Conservation (phyloP, 352 stramenopile species). For the Phytophthora sp. region DNA sequence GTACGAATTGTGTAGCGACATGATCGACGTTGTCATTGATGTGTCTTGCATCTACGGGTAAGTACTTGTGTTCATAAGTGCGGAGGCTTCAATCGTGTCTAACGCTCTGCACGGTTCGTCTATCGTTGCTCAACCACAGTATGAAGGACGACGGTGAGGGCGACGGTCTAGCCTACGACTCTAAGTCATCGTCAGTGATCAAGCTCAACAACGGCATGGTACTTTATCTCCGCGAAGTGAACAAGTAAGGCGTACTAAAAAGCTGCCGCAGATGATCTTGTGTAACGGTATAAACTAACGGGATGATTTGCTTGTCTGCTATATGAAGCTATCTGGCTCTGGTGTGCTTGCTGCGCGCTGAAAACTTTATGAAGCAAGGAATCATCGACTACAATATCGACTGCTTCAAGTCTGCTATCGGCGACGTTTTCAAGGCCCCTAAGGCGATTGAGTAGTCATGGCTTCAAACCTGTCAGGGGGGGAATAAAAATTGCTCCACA, state of each 20-base stretch:
- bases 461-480: no score
- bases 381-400: conserved; percentile 99
- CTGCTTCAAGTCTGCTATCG: conserved; percentile 96
- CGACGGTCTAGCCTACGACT: conserved; percentile 95
- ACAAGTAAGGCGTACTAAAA: conserved; percentile 69
- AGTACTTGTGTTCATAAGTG: no score
- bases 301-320: conserved; percentile 4
- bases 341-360: conserved; percentile 95
- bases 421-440: conserved; percentile 84
- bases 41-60: conserved; percentile 99
- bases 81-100: no score
- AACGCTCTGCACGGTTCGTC: neutral
- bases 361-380: conserved; percentile 98
- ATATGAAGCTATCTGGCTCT: conserved; percentile 93
- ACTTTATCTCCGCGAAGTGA: conserved; percentile 93
- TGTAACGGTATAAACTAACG: conserved; percentile 8
- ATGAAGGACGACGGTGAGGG: conserved; percentile 93
- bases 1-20: conserved; percentile 98
- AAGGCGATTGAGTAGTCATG: conserved; percentile 52
- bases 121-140: conserved; percentile 39
- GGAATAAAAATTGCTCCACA: no score
- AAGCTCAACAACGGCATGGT: conserved; percentile 98
- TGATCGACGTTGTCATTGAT: conserved; percentile 99
- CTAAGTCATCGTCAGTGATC: conserved; percentile 96
- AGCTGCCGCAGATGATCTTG: neutral